phyloP scores from a whole-genome alignment of 345 rosid species.

The Populus nigra region DNA sequence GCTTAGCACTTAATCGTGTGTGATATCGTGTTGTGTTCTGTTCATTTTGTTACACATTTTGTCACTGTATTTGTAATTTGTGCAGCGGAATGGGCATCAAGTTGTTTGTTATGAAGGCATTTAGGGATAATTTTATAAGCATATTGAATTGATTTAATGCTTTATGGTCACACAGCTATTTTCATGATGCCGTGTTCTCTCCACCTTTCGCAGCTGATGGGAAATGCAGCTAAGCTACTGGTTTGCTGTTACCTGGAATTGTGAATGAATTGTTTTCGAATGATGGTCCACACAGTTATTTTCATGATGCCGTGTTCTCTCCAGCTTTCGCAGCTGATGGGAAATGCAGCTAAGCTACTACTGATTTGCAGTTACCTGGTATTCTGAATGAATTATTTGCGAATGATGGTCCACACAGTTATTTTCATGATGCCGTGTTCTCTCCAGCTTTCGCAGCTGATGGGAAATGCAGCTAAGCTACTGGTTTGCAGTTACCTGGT shows the following conservation, averaged over 20 bases:
- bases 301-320: not conserved
- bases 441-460: conserved; percentile 41
- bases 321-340: conserved; percentile 50
- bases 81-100: not conserved
- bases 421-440: not conserved
- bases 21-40: not conserved
- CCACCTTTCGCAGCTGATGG: conserved; percentile 50
- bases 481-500: conserved; percentile 87
- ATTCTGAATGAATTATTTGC: conserved; percentile 76
- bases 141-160: not conserved
- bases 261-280: conserved; percentile 78
- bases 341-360: conserved; percentile 43
- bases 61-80: not conserved
- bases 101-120: not conserved
- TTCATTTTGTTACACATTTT: not conserved
- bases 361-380: conserved; percentile 86
- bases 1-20: too few relatives aligned
- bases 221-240: conserved; percentile 54
- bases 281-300: conserved; percentile 43
- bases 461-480: conserved; percentile 51
- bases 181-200: not conserved
- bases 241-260: conserved; percentile 81
- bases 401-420: conserved; percentile 53
- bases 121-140: not conserved
- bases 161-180: conserved; percentile 33